Percentiles rank a stretch among this genome's conserved stretches.
phyloP scores from a whole-genome alignment of 2,329 filamentous ascomycete species.

The Calcarisporium arbuscula region DNA sequence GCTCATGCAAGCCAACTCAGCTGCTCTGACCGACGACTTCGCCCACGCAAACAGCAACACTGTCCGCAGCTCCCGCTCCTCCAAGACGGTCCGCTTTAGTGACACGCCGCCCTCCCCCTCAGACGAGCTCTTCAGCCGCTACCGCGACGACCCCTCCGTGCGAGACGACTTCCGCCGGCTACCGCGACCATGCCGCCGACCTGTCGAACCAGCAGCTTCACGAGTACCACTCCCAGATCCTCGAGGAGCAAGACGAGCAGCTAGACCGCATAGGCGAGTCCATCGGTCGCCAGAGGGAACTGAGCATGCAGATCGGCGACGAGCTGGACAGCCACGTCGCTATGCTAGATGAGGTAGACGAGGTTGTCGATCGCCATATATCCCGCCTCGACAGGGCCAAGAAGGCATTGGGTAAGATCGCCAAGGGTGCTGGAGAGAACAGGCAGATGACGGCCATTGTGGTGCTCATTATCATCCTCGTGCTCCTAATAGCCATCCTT shows the following conservation, averaged over 20 bases:
- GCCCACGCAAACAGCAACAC: constrained; percentile 42
- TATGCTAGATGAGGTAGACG: constrained; percentile 85
- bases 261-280: constrained; percentile 81
- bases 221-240: constrained; percentile 70
- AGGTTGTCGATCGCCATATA: constrained; percentile 74
- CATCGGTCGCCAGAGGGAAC: constrained; percentile 82
- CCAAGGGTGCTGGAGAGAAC: constrained; percentile 72
- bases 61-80: constrained; percentile 17
- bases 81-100: constrained; percentile 83
- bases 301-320: constrained; percentile 93
- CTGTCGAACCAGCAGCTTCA: constrained; percentile 83
- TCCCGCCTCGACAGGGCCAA: constrained; percentile 68
- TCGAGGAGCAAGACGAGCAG: constrained; percentile 88
- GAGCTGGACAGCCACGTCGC: constrained; percentile 88
- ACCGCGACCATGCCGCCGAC: constrained; percentile 50
- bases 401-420: constrained; percentile 64
- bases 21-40: constrained; percentile 51
- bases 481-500: constrained; percentile 75
- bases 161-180: constrained; percentile 49
- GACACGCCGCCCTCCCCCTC: constrained; percentile 46
- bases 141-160: constrained; percentile 63
- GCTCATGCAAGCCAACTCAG: constrained; percentile 58
- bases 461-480: constrained; percentile 71
- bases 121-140: constrained; percentile 47
- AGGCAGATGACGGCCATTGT: constrained; percentile 82